phyloP scores from a whole-genome alignment of 306 rosid species.

The Dalbergia oliveri region DNA sequence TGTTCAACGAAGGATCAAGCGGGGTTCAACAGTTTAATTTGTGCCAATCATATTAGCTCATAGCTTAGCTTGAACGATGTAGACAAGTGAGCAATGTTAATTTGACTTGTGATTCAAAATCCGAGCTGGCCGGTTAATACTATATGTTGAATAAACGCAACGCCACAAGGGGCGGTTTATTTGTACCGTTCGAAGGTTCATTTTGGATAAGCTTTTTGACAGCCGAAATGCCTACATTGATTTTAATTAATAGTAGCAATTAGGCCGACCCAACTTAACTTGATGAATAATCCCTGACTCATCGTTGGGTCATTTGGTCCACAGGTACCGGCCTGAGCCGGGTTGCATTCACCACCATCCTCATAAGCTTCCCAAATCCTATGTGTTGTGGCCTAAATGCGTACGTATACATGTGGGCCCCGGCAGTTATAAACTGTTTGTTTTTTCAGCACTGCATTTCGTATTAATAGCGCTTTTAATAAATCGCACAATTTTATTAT shows the following conservation, averaged over 20 bases:
- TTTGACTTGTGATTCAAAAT: too few species aligned
- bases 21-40: neutral
- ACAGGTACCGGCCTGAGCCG: conserved; percentile 22
- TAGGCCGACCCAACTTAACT: neutral
- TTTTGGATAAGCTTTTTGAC: neutral
- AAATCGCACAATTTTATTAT: too few species aligned
- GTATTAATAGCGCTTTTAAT: too few species aligned
- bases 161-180: conserved; percentile 21
- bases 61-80: neutral
- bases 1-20: neutral
- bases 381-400: neutral
- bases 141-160: neutral
- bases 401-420: neutral
- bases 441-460: neutral
- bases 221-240: neutral
- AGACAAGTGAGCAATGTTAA: too few species aligned
- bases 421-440: neutral
- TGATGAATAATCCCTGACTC: neutral
- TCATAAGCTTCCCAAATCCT: neutral
- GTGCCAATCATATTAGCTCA: neutral
- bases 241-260: neutral
- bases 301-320: neutral
- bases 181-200: neutral
- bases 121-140: too few species aligned
- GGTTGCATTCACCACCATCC: neutral